Conservation (phyloP, 257 asterid genomes). For the Nicotiana benthamiana region DNA sequence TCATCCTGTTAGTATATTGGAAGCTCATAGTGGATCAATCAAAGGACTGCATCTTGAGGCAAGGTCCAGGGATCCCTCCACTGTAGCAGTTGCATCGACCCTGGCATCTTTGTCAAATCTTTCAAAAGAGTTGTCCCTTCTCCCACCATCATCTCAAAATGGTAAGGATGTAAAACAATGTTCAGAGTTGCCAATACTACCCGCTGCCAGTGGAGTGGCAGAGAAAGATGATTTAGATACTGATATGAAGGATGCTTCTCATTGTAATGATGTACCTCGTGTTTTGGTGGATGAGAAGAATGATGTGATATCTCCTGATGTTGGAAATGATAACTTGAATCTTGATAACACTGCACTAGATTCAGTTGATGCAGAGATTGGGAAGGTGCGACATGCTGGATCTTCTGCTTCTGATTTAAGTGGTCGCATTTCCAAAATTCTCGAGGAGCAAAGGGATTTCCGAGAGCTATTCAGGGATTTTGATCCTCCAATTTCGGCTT, state of each 20-base stretch:
- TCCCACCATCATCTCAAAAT: constrained; percentile 52
- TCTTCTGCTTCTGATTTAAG: constrained; percentile 38
- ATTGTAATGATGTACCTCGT: constrained; percentile 30
- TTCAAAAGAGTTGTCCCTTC: constrained; percentile 43
- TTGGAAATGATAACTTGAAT: constrained; percentile 35
- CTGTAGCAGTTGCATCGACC: constrained; percentile 71
- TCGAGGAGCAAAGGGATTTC: constrained; percentile 46
- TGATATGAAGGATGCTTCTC: constrained; percentile 59
- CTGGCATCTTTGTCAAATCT: constrained; percentile 64
- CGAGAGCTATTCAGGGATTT: constrained; percentile 42
- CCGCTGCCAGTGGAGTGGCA: constrained; percentile 49
- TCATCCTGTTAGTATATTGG: constrained; percentile 56
- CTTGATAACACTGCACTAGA: constrained; percentile 18
- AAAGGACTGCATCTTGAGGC: constrained; percentile 62
- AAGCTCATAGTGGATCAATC: constrained; percentile 60
- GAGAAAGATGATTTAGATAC: constrained; percentile 40
- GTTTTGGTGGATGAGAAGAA: constrained; percentile 28
- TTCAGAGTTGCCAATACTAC: constrained; percentile 49
- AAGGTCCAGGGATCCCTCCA: constrained; percentile 65
- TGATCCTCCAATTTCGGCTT: constrained; percentile 44
- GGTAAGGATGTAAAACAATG: constrained; percentile 43
- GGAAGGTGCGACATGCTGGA: constrained; percentile 53
- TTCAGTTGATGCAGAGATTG: constrained; percentile 39
- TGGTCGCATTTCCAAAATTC: constrained; percentile 45
- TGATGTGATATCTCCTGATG: constrained; percentile 36